These are phyloP conservation scores for Leptographium radiaticola DNA, from an alignment of 2,329 filamentous ascomycete species.

Conservation along the genomic window DNA sequence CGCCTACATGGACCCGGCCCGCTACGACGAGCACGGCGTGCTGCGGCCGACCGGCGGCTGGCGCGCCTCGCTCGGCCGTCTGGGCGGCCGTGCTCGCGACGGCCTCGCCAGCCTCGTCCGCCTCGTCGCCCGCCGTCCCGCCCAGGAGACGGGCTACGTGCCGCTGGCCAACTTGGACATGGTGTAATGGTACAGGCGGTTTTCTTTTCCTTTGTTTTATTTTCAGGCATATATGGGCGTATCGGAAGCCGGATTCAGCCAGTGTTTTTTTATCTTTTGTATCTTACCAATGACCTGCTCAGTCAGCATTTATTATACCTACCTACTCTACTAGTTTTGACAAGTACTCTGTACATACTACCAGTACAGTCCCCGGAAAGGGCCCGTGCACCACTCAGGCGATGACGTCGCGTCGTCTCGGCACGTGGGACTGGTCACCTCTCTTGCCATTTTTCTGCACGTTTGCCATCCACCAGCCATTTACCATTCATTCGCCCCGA, in stretches of 20 bases:
- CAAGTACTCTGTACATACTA: no score
- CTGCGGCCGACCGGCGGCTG: conserved; percentile 21
- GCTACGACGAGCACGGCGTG: conserved; percentile 43
- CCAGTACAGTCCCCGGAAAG: no score
- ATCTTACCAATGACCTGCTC: not conserved
- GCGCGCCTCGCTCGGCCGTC: conserved; percentile 20
- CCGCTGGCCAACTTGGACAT: conserved; percentile 40
- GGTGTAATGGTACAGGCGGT: not conserved
- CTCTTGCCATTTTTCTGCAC: not conserved
- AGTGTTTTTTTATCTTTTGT: not conserved
- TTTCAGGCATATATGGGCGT: no score
- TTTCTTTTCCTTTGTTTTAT: not conserved
- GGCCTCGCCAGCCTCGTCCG: conserved; percentile 14
- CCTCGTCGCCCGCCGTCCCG: conserved; percentile 15
- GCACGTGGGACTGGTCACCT: conserved; percentile 2
- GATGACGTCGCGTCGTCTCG: conserved; percentile 6
- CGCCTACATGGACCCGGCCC: conserved; percentile 67
- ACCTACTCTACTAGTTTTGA: no score
- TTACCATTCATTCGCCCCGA: not conserved
- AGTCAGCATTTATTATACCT: not conserved
- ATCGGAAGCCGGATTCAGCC: no score
- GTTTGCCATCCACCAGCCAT: not conserved
- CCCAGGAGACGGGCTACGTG: conserved; percentile 33
- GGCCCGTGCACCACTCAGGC: no score
- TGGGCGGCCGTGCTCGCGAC: conserved; percentile 25